These are phyloP conservation scores for Butyriboletus appendiculatus DNA, from an alignment of 1,284 basidiomycete species.

Conservation along the genomic window DNA sequence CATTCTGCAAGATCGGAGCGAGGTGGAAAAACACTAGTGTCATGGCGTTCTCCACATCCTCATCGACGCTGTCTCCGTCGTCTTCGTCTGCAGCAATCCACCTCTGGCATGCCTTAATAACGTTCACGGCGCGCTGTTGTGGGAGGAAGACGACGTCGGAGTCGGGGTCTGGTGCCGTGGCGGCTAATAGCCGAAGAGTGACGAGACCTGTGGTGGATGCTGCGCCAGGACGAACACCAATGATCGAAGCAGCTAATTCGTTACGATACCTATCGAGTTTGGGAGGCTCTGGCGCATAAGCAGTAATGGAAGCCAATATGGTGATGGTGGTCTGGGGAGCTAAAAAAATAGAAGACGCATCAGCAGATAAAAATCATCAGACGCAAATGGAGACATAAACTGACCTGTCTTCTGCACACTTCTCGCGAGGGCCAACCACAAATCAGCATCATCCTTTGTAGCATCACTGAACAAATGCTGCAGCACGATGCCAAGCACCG, in stretches of 20 bases:
- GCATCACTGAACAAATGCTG: conserved; percentile 62
- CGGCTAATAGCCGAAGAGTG: conserved; percentile 71
- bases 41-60: conserved; percentile 77
- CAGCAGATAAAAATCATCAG: not conserved
- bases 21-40: conserved; percentile 76
- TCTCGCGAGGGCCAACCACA: conserved; percentile 73
- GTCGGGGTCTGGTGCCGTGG: conserved; percentile 76
- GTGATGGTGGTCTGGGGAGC: conserved; percentile 69
- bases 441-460: conserved; percentile 65
- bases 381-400: not conserved
- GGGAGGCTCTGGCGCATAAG: conserved; percentile 66
- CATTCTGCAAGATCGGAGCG: conserved; percentile 86
- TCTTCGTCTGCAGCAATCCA: conserved; percentile 78
- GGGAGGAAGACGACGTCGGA: conserved; percentile 86
- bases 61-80: conserved; percentile 51
- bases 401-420: conserved; percentile 61
- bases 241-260: conserved; percentile 80
- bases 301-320: conserved; percentile 63
- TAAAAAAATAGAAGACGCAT: conserved; percentile 30
- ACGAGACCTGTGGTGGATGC: conserved; percentile 71
- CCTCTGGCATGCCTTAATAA: conserved; percentile 82
- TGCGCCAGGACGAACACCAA: conserved; percentile 66
- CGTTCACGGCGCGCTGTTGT: conserved; percentile 84
- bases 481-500: conserved; percentile 61
- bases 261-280: conserved; percentile 85